Evolutionary conservation across 352 stramenopile genomes (phyloP).

Genomic region (Phytopythium chamaehyphon): DNA sequence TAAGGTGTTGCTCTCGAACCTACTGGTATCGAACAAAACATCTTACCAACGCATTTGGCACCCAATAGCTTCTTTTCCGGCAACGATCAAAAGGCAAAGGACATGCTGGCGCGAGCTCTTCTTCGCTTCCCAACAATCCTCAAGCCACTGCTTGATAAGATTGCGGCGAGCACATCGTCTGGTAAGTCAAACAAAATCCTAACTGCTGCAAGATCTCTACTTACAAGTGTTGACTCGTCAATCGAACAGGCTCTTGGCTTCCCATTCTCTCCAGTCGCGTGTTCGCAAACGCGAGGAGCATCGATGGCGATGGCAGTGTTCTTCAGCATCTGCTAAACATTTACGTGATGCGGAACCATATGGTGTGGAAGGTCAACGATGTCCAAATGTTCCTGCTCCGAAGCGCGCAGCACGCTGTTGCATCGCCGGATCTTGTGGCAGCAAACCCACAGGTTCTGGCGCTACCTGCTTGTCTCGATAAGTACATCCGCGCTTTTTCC

Average conservation of each 20-base stretch:
- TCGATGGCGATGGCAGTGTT: constrained; percentile 48
- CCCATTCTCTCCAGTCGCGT: constrained; percentile 65
- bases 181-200: constrained; percentile 27
- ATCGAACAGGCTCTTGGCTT: constrained; percentile 53
- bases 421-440: constrained; percentile 39
- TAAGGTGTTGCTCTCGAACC: constrained; percentile 18
- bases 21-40: not conserved
- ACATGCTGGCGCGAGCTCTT: constrained; percentile 52
- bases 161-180: constrained; percentile 58
- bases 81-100: constrained; percentile 52
- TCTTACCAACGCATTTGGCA: not conserved
- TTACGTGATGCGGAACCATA: constrained; percentile 74
- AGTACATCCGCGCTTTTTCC: constrained; percentile 64
- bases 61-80: constrained; percentile 54
- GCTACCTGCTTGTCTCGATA: constrained; percentile 53
- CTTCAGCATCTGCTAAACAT: constrained; percentile 78
- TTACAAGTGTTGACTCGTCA: not conserved
- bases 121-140: constrained; percentile 68
- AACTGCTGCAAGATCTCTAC: not conserved
- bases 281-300: constrained; percentile 66
- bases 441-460: constrained; percentile 53
- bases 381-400: constrained; percentile 65
- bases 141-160: constrained; percentile 73
- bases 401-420: constrained; percentile 60
- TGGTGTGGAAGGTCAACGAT: constrained; percentile 83